Percentiles rank a stretch among this genome's conserved stretches.
These are phyloP conservation scores for Ophiostoma sp. DNA, from an alignment of 2,329 filamentous ascomycete genomes.

Conservation along the genomic window DNA sequence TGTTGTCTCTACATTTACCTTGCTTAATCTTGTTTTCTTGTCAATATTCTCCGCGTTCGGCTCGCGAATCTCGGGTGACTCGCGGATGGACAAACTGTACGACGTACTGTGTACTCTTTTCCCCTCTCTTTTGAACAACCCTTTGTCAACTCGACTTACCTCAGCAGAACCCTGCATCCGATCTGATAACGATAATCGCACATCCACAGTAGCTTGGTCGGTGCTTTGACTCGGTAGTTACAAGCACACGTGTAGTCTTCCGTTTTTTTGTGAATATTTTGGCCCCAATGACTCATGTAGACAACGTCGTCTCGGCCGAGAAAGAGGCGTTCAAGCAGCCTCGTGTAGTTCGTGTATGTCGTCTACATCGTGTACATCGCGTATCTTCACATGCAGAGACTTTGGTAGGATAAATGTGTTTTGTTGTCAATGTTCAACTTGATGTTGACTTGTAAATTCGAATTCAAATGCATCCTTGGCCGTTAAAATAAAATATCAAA, in stretches of 20 bases:
- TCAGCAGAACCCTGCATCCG: neutral
- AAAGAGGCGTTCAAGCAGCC: neutral
- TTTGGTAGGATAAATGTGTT: neutral
- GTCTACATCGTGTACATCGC: neutral
- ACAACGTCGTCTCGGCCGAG: neutral
- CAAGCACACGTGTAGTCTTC: neutral
- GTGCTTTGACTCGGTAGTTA: neutral
- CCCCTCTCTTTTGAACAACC: neutral
- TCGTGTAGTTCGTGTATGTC: neutral
- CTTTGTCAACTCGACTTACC: neutral
- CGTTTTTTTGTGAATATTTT: neutral
- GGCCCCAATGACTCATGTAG: neutral
- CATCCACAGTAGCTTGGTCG: neutral
- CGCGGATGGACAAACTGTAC: neutral
- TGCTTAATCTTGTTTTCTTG: neutral
- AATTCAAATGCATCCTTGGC: neutral
- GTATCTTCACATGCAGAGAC: neutral
- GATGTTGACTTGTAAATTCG: neutral
- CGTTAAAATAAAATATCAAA: neutral
- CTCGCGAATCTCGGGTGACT: conserved; percentile 7
- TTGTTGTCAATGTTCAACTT: neutral
- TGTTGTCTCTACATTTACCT: too few species aligned
- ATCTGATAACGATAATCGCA: conserved; percentile 16
- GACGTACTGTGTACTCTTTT: neutral
- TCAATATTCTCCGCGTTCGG: neutral